Base-by-base conservation (phyloP, 805 yeast species). In the Candida hispaniensis region DNA sequence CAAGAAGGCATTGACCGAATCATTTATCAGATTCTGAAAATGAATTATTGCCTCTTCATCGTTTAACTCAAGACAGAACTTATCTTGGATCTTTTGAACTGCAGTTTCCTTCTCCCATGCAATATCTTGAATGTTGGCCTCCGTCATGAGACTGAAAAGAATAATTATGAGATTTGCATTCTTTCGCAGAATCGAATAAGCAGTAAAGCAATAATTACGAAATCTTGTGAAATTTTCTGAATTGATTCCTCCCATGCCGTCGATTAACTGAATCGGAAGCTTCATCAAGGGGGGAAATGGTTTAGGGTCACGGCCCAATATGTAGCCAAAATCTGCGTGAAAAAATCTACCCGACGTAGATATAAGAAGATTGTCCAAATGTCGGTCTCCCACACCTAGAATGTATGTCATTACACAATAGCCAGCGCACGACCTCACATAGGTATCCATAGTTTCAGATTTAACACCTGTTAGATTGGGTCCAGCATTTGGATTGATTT, bases 281-380 rank as follows among this genome's bases (percentile, higher is more conserved):
- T 91, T 91, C 96, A 91, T 91, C 59, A 88, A 66, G 1, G 99
- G 99, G 9, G 99, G 97, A 59, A 91, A 91, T 9, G 97, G 97
- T 54, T 91, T 91, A 2, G 99, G 99, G 55, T 91, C 99, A 35
- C 86, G 76, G 0, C 99, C 99, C 38, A 91, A 61, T 32, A 91
- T 88, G 50, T 91, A 91, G 1, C 99, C 99, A 56, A 82, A 91
- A 58, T 91, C 99, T 1, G 94, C 96, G 58, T 91, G 99, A 71
- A 93, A 88, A 53, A 91, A 91, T 47, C 75, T 81, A 2, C 93
- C 77, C 67, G 88, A 79, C 43, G 75, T 83, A 34, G 75, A 79
- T 22, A 82, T 67, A 27, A 91, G 63, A 44, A 91, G 59, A 50
- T 91, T 91, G 51, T 91, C 99, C 44, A 91, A 63, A 61, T 91